These are phyloP conservation scores for Trichoderma asperelloides DNA, from an alignment of 495 filamentous ascomycete species.

Conservation along the genomic window DNA sequence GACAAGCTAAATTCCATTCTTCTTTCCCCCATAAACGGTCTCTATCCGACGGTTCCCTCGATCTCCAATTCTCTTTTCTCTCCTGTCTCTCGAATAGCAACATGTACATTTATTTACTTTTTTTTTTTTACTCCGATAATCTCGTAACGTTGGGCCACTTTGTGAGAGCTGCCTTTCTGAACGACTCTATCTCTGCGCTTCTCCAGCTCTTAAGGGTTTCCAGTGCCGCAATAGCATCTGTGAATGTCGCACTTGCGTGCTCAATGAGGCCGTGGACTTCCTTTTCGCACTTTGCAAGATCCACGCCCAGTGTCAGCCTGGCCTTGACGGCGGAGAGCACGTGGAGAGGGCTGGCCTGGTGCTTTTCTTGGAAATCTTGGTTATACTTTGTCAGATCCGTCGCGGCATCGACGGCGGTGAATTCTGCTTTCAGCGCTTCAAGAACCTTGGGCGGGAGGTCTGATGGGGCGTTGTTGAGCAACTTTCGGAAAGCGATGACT, in stretches of 20 bases:
- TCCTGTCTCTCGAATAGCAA: background rate
- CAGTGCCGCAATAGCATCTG: constrained; percentile 53
- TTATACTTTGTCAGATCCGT: constrained; percentile 59
- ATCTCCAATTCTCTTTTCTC: background rate
- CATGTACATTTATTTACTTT: background rate
- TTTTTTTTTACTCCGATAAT: background rate
- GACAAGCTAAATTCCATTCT: background rate
- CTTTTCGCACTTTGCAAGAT: constrained; percentile 48
- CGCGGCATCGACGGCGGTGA: constrained; percentile 49
- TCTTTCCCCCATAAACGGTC: background rate
- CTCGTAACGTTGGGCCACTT: constrained; percentile 63
- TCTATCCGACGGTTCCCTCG: background rate
- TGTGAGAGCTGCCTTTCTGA: constrained; percentile 52
- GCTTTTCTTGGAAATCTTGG: constrained; percentile 50
- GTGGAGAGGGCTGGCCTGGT: constrained; percentile 55
- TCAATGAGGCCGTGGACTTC: constrained; percentile 51
- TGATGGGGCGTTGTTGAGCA: constrained; percentile 46
- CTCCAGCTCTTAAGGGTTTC: constrained; percentile 51
- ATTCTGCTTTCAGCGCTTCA: constrained; percentile 57
- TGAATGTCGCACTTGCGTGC: constrained; percentile 42
- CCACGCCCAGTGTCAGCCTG: constrained; percentile 50
- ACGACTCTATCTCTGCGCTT: constrained; percentile 46
- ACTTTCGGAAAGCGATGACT: constrained; percentile 56
- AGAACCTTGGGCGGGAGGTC: constrained; percentile 50
- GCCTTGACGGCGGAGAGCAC: constrained; percentile 54